These are phyloP conservation scores for Nepenthes alata DNA, from an alignment of 179 eudicot species.

Conservation along the genomic window DNA sequence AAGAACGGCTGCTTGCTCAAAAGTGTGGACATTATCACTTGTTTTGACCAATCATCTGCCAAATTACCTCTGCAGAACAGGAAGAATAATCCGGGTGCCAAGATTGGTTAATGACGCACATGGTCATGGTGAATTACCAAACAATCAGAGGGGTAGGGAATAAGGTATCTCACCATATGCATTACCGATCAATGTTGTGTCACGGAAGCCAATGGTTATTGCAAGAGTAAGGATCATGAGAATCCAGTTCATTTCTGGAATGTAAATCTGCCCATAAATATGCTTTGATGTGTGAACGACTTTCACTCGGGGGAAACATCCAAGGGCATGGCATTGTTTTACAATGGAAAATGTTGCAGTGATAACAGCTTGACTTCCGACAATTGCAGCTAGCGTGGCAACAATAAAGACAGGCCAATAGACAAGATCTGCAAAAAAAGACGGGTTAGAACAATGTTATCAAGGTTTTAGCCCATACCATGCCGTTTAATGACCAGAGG, in stretches of 20 bases:
- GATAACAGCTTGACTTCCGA: conserved; percentile 88
- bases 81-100: no score
- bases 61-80: no score
- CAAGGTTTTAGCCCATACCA: background rate
- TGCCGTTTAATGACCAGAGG: background rate
- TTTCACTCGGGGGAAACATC: conserved; percentile 95
- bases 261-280: conserved; percentile 81
- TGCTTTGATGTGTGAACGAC: conserved; percentile 92
- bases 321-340: conserved; percentile 89
- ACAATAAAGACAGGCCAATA: conserved; percentile 87
- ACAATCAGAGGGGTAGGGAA: conserved; percentile 2
- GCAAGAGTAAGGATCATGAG: conserved; percentile 88
- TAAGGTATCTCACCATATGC: conserved; percentile 66
- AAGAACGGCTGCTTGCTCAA: no score
- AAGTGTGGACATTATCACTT: no score
- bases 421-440: conserved; percentile 31
- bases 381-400: conserved; percentile 87
- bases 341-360: conserved; percentile 89
- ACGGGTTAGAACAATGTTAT: conserved; percentile 1
- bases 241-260: conserved; percentile 96
- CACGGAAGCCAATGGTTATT: conserved; percentile 73
- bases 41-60: no score
- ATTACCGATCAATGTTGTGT: conserved; percentile 79
- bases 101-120: background rate
- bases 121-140: background rate